Percentiles rank a stretch among this genome's conserved stretches.
These are phyloP conservation scores for Verticillium longisporum DNA, from an alignment of 2,329 filamentous ascomycete species.

Conservation along the genomic window DNA sequence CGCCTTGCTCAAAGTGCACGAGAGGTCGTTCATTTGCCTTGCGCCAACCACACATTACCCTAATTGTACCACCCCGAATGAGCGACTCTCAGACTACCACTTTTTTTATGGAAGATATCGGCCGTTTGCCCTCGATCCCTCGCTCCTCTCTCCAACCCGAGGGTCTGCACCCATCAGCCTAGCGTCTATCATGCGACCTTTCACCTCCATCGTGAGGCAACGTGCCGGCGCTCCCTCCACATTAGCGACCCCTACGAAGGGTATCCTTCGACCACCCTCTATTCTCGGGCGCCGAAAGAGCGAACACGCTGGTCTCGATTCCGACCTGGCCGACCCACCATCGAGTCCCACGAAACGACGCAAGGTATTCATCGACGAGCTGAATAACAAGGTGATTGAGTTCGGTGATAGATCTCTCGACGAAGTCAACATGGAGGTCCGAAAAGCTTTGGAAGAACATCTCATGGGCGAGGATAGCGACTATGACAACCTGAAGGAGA, in stretches of 20 bases:
- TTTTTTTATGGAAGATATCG: background rate
- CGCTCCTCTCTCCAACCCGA: background rate
- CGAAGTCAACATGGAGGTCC: constrained; percentile 48
- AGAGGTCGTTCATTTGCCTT: no score
- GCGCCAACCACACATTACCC: background rate
- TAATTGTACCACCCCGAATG: background rate
- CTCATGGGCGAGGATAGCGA: constrained; percentile 50
- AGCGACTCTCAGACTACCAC: no score
- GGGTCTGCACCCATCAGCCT: background rate
- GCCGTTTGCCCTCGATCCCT: background rate
- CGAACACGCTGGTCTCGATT: constrained; percentile 33
- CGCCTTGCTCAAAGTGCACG: background rate
- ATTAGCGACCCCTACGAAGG: constrained; percentile 38
- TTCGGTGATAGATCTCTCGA: constrained; percentile 45
- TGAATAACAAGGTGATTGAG: constrained; percentile 49
- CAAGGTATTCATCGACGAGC: constrained; percentile 53
- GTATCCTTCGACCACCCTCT: constrained; percentile 44
- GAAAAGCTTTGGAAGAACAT: constrained; percentile 50
- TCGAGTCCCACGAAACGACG: constrained; percentile 45
- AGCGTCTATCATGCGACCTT: constrained; percentile 20
- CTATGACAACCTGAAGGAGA: constrained; percentile 54
- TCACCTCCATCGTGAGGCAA: constrained; percentile 26
- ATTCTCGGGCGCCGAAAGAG: constrained; percentile 37
- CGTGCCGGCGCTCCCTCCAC: constrained; percentile 24
- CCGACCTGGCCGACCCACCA: constrained; percentile 26